Evolutionary conservation across 139 green algal species (phyloP).

Genomic region (Diplosphaera chodatii): DNA sequence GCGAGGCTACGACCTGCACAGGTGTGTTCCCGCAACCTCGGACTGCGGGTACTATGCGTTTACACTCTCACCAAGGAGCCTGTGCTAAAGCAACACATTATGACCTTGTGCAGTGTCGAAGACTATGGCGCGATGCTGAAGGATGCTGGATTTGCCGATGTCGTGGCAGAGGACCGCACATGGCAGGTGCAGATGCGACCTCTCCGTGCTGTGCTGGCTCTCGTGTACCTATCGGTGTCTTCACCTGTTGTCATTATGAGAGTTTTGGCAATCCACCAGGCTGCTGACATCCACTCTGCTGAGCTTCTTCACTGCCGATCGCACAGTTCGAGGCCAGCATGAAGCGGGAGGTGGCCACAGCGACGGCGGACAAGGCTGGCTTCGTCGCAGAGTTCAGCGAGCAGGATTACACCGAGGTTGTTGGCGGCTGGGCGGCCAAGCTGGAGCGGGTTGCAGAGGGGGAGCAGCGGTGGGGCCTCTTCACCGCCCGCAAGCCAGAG

Average conservation of each 20-base stretch:
- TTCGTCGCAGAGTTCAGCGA: slow-evolving; percentile 47
- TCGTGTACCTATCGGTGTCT: neutral
- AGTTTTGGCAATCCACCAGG: neutral
- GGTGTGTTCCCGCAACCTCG: slow-evolving; percentile 10
- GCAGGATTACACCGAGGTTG: slow-evolving; percentile 39
- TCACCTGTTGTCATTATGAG: neutral
- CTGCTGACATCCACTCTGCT: neutral
- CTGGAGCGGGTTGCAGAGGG: slow-evolving; percentile 46
- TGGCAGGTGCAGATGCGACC: slow-evolving; percentile 15
- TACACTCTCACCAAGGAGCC: too few relatives aligned
- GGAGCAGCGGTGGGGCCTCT: slow-evolving; percentile 67
- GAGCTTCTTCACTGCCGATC: too few relatives aligned
- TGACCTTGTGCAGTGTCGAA: slow-evolving; percentile 3
- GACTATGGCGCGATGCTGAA: slow-evolving; percentile 45
- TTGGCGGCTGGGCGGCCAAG: slow-evolving; percentile 61
- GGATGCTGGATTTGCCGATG: slow-evolving; percentile 54
- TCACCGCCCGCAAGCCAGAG: slow-evolving; percentile 28
- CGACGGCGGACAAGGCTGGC: slow-evolving; percentile 18
- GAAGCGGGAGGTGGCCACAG: slow-evolving; percentile 36
- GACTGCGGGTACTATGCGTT: neutral
- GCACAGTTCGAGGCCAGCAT: slow-evolving; percentile 44
- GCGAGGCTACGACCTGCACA: slow-evolving; percentile 59
- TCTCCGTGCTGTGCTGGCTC: neutral
- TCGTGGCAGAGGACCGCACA: slow-evolving; percentile 43
- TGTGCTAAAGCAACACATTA: too few relatives aligned